These are phyloP conservation scores for Strobilomyces dryophilus DNA, from an alignment of 768 basidiomycete genomes.

Conservation along the genomic window DNA sequence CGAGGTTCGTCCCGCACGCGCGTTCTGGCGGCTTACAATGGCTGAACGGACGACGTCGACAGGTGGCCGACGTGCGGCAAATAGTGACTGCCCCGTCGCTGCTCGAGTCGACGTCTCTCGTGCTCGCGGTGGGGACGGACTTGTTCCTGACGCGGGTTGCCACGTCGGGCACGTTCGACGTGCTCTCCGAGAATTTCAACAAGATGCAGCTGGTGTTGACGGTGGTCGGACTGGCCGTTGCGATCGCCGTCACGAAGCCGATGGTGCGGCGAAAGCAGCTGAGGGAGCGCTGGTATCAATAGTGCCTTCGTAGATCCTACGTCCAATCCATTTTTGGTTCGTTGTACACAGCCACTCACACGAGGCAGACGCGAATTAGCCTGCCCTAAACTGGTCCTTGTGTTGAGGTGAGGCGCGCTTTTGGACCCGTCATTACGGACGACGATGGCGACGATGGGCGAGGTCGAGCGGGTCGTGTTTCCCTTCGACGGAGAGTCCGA, in stretches of 20 bases:
- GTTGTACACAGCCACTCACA: slow-evolving; percentile 11
- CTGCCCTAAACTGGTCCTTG: slow-evolving; percentile 16
- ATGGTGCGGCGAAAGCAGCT: slow-evolving; percentile 70
- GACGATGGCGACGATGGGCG: slow-evolving; percentile 1
- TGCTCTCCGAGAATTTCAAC: slow-evolving; percentile 89
- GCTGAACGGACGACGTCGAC: neutral
- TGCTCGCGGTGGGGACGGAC: slow-evolving; percentile 85
- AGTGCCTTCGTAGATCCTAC: too few relatives aligned
- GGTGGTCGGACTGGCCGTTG: slow-evolving; percentile 62
- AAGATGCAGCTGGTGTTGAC: slow-evolving; percentile 88
- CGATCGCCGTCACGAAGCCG: slow-evolving; percentile 78
- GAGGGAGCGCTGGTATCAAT: slow-evolving; percentile 66
- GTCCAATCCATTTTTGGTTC: too few relatives aligned
- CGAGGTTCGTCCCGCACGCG: slow-evolving; percentile 34
- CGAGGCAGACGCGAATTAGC: slow-evolving; percentile 19
- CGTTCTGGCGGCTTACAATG: neutral
- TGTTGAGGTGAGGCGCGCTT: neutral
- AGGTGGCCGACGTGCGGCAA: slow-evolving; percentile 66
- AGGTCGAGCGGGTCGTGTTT: slow-evolving; percentile 4
- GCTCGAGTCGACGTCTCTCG: slow-evolving; percentile 87
- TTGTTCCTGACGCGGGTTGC: slow-evolving; percentile 82
- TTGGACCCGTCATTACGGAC: neutral
- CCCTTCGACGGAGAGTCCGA: slow-evolving; percentile 13
- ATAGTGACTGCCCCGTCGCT: slow-evolving; percentile 80
- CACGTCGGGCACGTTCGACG: slow-evolving; percentile 89